Base-by-base conservation (phyloP, 306 rosid species). In the Prunus kanzakura region DNA sequence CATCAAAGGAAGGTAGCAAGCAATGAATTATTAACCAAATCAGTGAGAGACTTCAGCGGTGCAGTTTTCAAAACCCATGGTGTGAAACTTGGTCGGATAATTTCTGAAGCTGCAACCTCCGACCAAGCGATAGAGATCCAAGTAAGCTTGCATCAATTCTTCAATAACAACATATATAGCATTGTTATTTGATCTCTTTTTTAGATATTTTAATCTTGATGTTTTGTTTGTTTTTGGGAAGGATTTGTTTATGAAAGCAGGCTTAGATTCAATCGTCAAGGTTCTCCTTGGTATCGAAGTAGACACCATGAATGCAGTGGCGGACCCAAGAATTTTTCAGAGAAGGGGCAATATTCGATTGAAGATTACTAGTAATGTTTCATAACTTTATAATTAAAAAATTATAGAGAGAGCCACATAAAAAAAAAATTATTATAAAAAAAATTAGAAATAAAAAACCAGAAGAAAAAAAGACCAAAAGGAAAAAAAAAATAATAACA, bases 1-100 rank as follows among this genome's bases (percentile, higher is more conserved):
- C 75, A 69, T 11, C 80, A 83, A 62, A 83, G 86, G 63, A 79
- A 83, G 51, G 47, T 79, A 52, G 76, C 81, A n/a, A 83, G 83
- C 77, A 57, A 64, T 43, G 80, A 83, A 64, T 75, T 83, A 69
- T 79, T 80, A 50, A 79, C 86, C 27, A 83, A 75, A 63, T 23
- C 64, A 16, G 51, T 83, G 6, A 75, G 80, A 57, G 83, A 79
- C 27, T 78, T 70, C 56, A 79, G 81, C 75, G 49, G 51, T 75
- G 54, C 35, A n/a, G 72, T 79, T 51, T 83, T 83, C 71, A 60
- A 47, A 72, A 74, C 60, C 5, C 47, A 69, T 47, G 80, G 83
- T 13, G 50, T 58, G 11, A 79, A 75, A 49, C 78, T 79, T 2
- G 77, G 75, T 32, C 25, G 25, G 20, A 65, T 83, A 55, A 72